Percentiles rank a stretch among this genome's conserved stretches.
phyloP scores from a whole-genome alignment of 441 rosid genomes.

The Gossypium schwendimanii region DNA sequence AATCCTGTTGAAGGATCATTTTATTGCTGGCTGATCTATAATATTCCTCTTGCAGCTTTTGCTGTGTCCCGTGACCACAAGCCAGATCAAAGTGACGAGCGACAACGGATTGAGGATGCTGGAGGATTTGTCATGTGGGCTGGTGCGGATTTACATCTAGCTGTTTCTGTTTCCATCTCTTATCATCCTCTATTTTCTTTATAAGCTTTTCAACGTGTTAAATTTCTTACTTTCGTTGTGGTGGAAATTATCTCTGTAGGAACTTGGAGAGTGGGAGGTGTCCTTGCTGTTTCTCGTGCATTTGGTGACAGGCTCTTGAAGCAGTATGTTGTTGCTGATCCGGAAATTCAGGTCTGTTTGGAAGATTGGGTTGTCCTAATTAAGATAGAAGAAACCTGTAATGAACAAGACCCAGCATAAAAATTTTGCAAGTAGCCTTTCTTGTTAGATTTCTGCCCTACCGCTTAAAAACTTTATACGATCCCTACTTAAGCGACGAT shows the following conservation, averaged over 20 bases:
- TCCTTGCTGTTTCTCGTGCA: slow-evolving; percentile 98
- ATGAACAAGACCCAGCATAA: not conserved
- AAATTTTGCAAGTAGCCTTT: not conserved
- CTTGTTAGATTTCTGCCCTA: not conserved
- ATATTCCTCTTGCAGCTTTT: slow-evolving; percentile 48
- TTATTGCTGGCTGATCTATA: slow-evolving; percentile 2
- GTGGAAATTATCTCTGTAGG: slow-evolving; percentile 36
- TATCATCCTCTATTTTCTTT: not conserved
- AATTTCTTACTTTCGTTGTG: not conserved
- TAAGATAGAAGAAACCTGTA: not conserved
- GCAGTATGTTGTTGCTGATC: slow-evolving; percentile 98
- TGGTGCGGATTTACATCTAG: slow-evolving; percentile 34
- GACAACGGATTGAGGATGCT: slow-evolving; percentile 93
- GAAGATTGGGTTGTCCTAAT: not conserved
- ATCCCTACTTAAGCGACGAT: not conserved
- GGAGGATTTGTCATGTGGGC: slow-evolving; percentile 99
- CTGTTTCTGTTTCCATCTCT: slow-evolving; percentile 6
- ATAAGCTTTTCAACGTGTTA: not conserved
- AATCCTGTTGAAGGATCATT: not conserved
- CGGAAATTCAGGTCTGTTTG: slow-evolving; percentile 80
- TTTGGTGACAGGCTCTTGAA: slow-evolving; percentile 94
- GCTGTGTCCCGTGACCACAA: slow-evolving; percentile 98
- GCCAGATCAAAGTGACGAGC: slow-evolving; percentile 97
- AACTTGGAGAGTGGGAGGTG: slow-evolving; percentile 99
- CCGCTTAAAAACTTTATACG: not conserved